Evolutionary conservation across 345 rosid genomes (phyloP).

Genomic region (Rhizophora mangle): DNA sequence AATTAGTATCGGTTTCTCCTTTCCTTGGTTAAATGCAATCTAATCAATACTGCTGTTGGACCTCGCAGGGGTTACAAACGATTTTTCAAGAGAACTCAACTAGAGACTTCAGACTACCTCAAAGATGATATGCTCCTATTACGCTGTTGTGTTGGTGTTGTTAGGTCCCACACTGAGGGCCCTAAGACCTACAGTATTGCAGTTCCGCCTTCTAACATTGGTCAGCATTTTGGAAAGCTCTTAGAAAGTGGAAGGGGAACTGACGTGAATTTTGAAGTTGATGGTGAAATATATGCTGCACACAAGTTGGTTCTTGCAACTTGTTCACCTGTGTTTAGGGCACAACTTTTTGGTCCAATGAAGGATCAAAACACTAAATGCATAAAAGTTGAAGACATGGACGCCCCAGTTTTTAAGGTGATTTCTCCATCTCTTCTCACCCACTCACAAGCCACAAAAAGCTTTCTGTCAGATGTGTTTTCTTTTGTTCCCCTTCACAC

Average conservation of each 20-base stretch:
- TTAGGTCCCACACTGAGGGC: slow-evolving; percentile 29
- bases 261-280: slow-evolving; percentile 34
- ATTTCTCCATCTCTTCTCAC: slow-evolving; percentile 1
- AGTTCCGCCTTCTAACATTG: slow-evolving; percentile 32
- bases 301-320: slow-evolving; percentile 35
- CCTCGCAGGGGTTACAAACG: slow-evolving; percentile 27
- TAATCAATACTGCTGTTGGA: not conserved
- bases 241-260: slow-evolving; percentile 27
- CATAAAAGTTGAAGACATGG: slow-evolving; percentile 33
- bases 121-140: slow-evolving; percentile 17
- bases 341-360: slow-evolving; percentile 38
- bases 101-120: slow-evolving; percentile 24
- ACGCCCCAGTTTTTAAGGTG: slow-evolving; percentile 35
- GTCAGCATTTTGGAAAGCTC: slow-evolving; percentile 30
- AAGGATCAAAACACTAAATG: slow-evolving; percentile 28
- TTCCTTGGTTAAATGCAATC: not conserved
- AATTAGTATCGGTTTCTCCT: too few relatives aligned
- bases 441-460: not conserved
- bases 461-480: too few relatives aligned
- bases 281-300: slow-evolving; percentile 21
- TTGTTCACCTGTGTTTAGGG: slow-evolving; percentile 31
- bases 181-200: slow-evolving; percentile 26
- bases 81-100: slow-evolving; percentile 20
- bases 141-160: slow-evolving; percentile 30
- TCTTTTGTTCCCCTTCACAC: too few relatives aligned